phyloP scores from a whole-genome alignment of 306 rosid genomes.

The Glycyrrhiza uralensis region DNA sequence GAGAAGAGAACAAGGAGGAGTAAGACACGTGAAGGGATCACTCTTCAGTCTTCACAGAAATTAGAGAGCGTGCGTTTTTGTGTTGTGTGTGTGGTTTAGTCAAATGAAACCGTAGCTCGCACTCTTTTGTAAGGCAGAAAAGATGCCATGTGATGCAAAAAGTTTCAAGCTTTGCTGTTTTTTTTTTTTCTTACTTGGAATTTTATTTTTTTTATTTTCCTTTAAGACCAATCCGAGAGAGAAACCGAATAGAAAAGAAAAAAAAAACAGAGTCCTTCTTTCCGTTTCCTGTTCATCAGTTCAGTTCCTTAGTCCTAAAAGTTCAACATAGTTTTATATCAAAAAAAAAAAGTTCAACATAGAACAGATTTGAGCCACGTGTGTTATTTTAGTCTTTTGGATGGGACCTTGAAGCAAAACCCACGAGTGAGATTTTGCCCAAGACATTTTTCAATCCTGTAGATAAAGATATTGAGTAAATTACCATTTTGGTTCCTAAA shows the following conservation, averaged over 20 bases:
- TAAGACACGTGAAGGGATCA: constrained; percentile 44
- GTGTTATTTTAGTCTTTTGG: background rate
- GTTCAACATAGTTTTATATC: no score
- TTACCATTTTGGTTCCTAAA: no score
- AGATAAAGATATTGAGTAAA: no score
- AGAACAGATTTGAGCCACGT: constrained; percentile 43
- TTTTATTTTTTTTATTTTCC: background rate
- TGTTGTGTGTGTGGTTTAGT: background rate
- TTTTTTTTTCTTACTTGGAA: background rate
- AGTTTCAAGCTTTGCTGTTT: background rate
- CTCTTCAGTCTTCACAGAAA: background rate
- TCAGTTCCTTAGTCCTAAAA: background rate
- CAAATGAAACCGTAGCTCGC: constrained; percentile 40
- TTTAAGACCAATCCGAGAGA: background rate
- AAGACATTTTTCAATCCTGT: no score
- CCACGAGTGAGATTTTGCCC: no score
- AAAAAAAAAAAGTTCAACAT: constrained; percentile 13
- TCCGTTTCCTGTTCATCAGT: background rate
- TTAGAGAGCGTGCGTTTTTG: background rate
- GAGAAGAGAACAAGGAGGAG: background rate
- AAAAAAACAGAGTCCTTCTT: background rate
- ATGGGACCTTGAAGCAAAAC: constrained; percentile 24
- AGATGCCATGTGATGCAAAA: background rate
- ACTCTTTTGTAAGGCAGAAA: constrained; percentile 45
- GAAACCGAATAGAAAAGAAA: background rate